phyloP scores from a whole-genome alignment of 1,139 yeast species.

The Taphrina communis region DNA sequence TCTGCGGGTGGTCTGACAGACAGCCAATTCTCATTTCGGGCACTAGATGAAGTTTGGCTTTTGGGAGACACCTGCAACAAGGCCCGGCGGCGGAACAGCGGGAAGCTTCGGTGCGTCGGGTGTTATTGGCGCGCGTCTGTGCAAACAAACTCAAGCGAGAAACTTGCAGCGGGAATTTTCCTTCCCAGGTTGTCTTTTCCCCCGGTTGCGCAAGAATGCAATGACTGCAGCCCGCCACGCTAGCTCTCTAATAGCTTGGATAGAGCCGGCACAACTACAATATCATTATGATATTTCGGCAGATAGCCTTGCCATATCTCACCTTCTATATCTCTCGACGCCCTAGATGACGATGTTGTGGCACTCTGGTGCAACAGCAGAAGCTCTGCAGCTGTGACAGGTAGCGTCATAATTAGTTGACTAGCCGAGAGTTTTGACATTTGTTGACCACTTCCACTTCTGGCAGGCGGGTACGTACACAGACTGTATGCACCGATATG shows the following conservation, averaged over 20 bases:
- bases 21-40: slow-evolving; percentile 9
- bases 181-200: background rate
- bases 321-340: too few relatives aligned
- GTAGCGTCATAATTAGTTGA: background rate
- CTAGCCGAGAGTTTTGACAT: background rate
- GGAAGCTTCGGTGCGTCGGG: background rate
- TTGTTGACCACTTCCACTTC: background rate
- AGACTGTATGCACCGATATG: background rate
- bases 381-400: background rate
- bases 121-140: background rate
- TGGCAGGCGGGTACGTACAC: background rate
- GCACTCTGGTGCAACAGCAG: too few relatives aligned
- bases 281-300: too few relatives aligned
- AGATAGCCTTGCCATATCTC: too few relatives aligned
- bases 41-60: background rate
- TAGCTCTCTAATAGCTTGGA: background rate
- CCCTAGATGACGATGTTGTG: too few relatives aligned
- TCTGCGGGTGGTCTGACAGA: background rate
- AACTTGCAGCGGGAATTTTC: slow-evolving; percentile 1
- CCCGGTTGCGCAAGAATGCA: background rate
- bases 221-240: too few relatives aligned
- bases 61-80: background rate
- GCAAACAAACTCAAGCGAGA: background rate
- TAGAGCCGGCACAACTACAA: background rate
- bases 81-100: too few relatives aligned